Base-by-base conservation (phyloP, 2,329 filamentous ascomycete species). In the Ophiostoma montium region DNA sequence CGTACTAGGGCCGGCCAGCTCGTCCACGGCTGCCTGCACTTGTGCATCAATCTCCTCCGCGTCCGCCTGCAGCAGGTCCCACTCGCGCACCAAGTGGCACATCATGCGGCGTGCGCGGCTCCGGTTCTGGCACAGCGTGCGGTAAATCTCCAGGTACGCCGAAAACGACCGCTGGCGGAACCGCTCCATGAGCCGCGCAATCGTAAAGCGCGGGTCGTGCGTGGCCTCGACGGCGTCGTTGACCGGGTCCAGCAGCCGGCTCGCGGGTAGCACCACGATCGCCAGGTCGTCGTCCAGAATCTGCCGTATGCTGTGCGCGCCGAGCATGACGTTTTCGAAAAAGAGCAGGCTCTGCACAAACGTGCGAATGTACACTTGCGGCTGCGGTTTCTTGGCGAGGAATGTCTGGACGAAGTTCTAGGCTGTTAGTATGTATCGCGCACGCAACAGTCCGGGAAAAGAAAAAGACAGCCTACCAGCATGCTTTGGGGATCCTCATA, bases 61-160 rank as follows among this genome's bases (percentile, higher is more conserved):
- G 58, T 94, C 86, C 9, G 77, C 70, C 64, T 95, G 88, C 2
- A 96, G 36, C 10, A 16, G 32, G 36, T 57, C 56, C 56, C 56
- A 56, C 33, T 90, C 84, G 3, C 79, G 69, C 33, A 95, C 78
- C 13, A 82, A 77, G 61, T 96, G 90, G 53, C 82, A 88, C 9
- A 98, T 73, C n/a, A 83, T 88, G 33, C 92, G 78, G n/a, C 92
- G 79, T 38, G 94, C 79, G 2, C 92, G 82, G 60, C 87, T 94
- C 47, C 88, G 75, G 60, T 96, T 98, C 61, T 96, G 86, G 58
- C 88, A 94, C 16, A 92, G 72, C 8, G 85, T 83, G 44, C 88
- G 79, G 58, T 92, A 82, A 15, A 94, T 74, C 56, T 95, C 89
- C 16, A 95, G 69, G 59, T 88, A 95, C 0, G 83, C 80, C 62